Evolutionary conservation across 106 monocot genomes (phyloP).

Genomic region (Platanthera zijinensis): DNA sequence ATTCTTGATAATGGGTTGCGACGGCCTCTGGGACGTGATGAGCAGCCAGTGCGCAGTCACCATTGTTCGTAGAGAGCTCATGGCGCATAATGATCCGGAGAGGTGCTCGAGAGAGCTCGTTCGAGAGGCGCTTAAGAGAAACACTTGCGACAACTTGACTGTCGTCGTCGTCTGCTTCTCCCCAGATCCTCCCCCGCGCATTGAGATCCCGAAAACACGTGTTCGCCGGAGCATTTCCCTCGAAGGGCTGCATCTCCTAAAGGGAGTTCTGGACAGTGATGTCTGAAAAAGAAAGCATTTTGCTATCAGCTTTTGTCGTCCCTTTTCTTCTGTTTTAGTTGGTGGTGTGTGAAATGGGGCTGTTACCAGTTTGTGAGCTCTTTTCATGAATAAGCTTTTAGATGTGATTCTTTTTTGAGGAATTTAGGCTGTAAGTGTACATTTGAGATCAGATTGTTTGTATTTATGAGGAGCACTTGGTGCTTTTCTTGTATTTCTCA

Average conservation of each 20-base stretch:
- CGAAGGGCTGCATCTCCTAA: conserved; percentile 55
- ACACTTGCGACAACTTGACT: conserved; percentile 37
- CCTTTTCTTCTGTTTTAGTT: neutral
- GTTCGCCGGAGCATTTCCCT: conserved; percentile 60
- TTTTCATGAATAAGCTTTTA: neutral
- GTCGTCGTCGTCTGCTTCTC: conserved; percentile 41
- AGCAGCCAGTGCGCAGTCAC: conserved; percentile 53
- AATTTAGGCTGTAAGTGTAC: conserved; percentile 18
- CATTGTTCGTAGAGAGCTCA: conserved; percentile 38
- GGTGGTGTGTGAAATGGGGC: neutral
- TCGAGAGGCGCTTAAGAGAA: conserved; percentile 34
- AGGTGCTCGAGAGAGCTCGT: conserved; percentile 36
- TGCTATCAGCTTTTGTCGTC: neutral
- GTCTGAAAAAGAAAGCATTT: neutral
- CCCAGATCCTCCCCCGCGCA: conserved; percentile 34
- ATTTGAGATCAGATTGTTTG: conserved; percentile 28
- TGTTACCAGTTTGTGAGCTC: neutral
- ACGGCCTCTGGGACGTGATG: conserved; percentile 53
- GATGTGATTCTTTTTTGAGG: conserved; percentile 1
- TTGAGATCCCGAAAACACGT: conserved; percentile 47
- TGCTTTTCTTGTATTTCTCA: neutral
- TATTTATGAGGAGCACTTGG: neutral
- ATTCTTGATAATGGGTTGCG: conserved; percentile 44
- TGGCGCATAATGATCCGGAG: conserved; percentile 41
- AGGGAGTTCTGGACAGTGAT: conserved; percentile 48